Evolutionary conservation across 2,329 filamentous ascomycete species (phyloP), one percentile per base, ranked within the genome.

Genomic region (Colletotrichum ledebouriae): DNA sequence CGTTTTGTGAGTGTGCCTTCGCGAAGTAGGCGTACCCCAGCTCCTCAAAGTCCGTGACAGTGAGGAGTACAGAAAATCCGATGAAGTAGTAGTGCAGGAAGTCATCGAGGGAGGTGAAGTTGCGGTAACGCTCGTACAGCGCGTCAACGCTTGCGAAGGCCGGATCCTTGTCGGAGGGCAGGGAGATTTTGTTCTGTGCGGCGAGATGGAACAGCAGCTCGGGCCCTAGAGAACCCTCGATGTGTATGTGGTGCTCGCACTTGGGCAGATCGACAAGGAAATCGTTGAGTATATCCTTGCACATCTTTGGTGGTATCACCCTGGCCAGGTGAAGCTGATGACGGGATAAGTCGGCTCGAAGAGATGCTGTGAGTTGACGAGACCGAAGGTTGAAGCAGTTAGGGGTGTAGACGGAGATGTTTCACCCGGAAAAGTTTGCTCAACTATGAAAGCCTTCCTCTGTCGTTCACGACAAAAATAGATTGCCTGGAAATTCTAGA

Each of bases 21-120:
- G 82, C 75, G 76, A 94, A 91, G 80, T 94, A 94, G 70, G 87
- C 86, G 82, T 88, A 92, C 5, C 90, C 91, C 11, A 95, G 84
- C 60, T 86, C 86, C 76, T 92, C 90, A 73, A 92, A 94, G 78
- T 94, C 92, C n/a, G 82, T 78, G 17, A 84, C 81, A 5, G 86
- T 84, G 66, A 90, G 80, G 22, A 94, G 86, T 2, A 91, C 91
- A 47, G 85, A 87, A 85, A 94, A 92, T 75, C 90, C 91, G 69
- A 90, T 87, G 81, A 92, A 94, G 82, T 94, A 94, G 80, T 92
- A 93, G 76, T 88, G 84, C 25, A 94, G 85, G 80, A 94, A 94
- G 79, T 94, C 91, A 75, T 94, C 89, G 22, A 94, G 87, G 44
- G 87, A 90, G 50, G 86, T 85, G 79, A 94, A 94, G 70, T 82